Evolutionary conservation across 73 alveolate genomes (phyloP).

Genomic region (Paramecium tetraurelia): DNA sequence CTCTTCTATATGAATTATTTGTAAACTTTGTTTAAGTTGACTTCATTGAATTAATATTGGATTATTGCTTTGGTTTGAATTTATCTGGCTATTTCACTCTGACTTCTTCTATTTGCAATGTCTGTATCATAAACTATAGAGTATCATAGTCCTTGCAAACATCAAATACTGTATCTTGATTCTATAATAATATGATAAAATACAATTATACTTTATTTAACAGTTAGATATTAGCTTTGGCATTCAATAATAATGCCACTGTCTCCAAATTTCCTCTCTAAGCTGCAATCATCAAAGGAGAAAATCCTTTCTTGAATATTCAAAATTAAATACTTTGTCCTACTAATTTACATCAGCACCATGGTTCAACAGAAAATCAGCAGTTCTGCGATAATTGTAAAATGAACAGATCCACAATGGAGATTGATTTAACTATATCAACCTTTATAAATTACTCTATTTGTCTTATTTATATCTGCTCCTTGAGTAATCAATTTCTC

Average conservation of each 20-base stretch:
- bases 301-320: constrained; percentile 16
- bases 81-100: constrained; percentile 41
- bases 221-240: constrained; percentile 22
- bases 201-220: constrained; percentile 32
- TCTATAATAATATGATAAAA: neutral
- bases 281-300: constrained; percentile 49
- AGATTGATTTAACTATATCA: neutral
- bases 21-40: constrained; percentile 9
- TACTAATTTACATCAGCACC: constrained; percentile 28
- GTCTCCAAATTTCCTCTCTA: constrained; percentile 35
- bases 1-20: neutral
- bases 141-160: constrained; percentile 43
- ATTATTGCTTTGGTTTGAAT: neutral
- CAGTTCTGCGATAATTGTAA: constrained; percentile 27
- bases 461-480: neutral
- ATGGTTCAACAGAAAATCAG: neutral
- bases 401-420: constrained; percentile 45
- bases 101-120: neutral
- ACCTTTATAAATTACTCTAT: neutral
- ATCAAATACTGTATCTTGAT: constrained; percentile 42
- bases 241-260: constrained; percentile 6
- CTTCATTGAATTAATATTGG: neutral
- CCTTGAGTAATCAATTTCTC: neutral
- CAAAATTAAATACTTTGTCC: neutral
- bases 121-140: neutral